Evolutionary conservation across 148 eudicot genomes (phyloP), one percentile per base, ranked within the genome.

Genomic region (Nyssa sinensis): DNA sequence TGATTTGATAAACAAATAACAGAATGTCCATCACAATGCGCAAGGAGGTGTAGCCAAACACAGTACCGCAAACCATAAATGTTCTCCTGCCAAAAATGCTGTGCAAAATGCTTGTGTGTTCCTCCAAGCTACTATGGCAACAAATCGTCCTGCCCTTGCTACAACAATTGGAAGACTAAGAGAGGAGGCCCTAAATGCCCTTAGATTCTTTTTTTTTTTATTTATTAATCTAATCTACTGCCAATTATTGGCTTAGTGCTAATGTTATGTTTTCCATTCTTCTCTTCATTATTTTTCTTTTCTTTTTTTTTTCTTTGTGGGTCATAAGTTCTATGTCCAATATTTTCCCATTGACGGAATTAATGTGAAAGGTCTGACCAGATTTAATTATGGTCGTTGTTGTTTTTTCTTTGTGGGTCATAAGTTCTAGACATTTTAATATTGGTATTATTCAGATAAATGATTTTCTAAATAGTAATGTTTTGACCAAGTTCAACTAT

Each of bases 131-230:
- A 57, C 69, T 87, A 87, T 74, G 90, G 90, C 12, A 87, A 87
- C 67, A 87, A 87, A 74, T 78, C 70, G 23, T 83, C 82, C 9
- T 84, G 90, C 87, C 90, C 90, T 62, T 87, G 90, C 90, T 84
- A 84, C 88, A 87, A 87, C 80, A 87, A 87, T 76, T 87, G 90
- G 90, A 84, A 87, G 88, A 87, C 90, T 75, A 70, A 87, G 77
- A 64, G 78, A 64, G 90, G 90, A 7, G 88, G 90, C 21, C 90
- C 90, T 14, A 87, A 87, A 71, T 87, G 90, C 86, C 90, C 88
- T 66, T 87, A 58, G n/a, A n/a, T n/a, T 44, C 16, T 44, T 4
- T 44, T 44, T 19, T 13, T 44, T 39, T 39, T 12, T 11, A 44
- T 14, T 4, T 19, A 12, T 44, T 19, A 44, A 44, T 19, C 51